Base-by-base conservation (phyloP, 306 rosid species). In the Dalbergia cochinchinensis region DNA sequence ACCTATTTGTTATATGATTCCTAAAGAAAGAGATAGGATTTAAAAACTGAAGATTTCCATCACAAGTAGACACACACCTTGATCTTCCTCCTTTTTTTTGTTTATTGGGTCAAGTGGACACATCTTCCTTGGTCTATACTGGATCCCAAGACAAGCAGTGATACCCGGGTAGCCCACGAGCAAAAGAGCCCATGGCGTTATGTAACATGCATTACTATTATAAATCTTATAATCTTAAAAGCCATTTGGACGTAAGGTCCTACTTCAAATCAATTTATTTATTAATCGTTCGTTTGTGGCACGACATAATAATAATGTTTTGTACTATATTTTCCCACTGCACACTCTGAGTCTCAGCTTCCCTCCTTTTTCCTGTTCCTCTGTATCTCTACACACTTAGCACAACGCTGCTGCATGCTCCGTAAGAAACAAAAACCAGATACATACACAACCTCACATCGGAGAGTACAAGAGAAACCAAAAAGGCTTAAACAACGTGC, bases 221-320 rank as follows among this genome's bases (percentile, higher is more conserved):
- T 16, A n/a, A 16, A 47, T n/a, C 26, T 16, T 16, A 16, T 51
- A 51, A 8, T 50, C 26, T 31, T 9, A 5, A 5, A 16, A 16
- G 26, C 5, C 11, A 0, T 11, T 35, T 76, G 77, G 85, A 82
- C 73, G 60, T 80, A 54, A 54, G 31, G 4, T 61, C 9, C 11
- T 42, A 26, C 44, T 76, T 63, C 5, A 82, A 77, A 61, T 44
- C 59, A 39, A 73, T 57, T 58, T 59, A 54, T 44, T 44, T 44
- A 44, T 59, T 35, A 54, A 19, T 13, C 37, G 5, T 22, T n/a
- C n/a, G n/a, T n/a, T n/a, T 48, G 77, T 8, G 59, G 47, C 35
- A 65, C 71, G 82, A 82, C 82, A 76, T 47, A 69, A 75, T 75
- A 20, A 76, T 47, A 69, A 75, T 68, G 57, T 58, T 3, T 7